Evolutionary conservation across 306 rosid species (phyloP).

Genomic region (Acacia confusa): DNA sequence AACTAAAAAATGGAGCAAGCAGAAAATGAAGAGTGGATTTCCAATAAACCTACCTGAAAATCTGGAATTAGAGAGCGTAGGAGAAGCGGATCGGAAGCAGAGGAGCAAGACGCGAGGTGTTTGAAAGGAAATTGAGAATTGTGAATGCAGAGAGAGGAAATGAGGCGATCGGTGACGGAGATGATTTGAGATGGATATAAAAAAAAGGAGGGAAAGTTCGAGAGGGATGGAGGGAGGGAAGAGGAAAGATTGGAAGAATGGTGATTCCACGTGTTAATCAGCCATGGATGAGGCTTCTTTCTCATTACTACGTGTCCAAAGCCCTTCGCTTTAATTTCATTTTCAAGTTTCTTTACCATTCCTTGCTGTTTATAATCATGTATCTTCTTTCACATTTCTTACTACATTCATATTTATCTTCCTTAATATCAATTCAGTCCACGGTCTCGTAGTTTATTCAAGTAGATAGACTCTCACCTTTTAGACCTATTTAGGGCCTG

Average conservation of each 20-base stretch:
- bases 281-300: not conserved
- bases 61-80: not conserved
- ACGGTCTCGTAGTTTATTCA: too few species aligned
- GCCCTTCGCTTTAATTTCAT: not conserved
- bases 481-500: too few species aligned
- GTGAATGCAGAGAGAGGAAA: not conserved
- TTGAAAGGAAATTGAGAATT: not conserved
- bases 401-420: too few species aligned
- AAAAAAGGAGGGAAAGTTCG: constrained; percentile 35
- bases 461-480: too few species aligned
- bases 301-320: not conserved
- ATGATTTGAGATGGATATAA: not conserved
- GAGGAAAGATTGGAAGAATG: constrained; percentile 35
- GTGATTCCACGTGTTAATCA: constrained; percentile 22
- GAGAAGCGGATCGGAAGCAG: not conserved
- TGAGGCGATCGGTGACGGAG: not conserved
- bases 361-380: too few species aligned
- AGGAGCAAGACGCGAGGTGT: not conserved
- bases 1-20: not conserved
- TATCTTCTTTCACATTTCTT: too few species aligned
- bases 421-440: too few species aligned
- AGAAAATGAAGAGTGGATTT: not conserved
- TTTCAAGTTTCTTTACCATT: too few species aligned
- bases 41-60: not conserved
- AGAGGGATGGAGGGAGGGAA: not conserved